These are phyloP conservation scores for Alternaria gansuensis DNA, from an alignment of 2,329 filamentous ascomycete genomes.

Conservation along the genomic window DNA sequence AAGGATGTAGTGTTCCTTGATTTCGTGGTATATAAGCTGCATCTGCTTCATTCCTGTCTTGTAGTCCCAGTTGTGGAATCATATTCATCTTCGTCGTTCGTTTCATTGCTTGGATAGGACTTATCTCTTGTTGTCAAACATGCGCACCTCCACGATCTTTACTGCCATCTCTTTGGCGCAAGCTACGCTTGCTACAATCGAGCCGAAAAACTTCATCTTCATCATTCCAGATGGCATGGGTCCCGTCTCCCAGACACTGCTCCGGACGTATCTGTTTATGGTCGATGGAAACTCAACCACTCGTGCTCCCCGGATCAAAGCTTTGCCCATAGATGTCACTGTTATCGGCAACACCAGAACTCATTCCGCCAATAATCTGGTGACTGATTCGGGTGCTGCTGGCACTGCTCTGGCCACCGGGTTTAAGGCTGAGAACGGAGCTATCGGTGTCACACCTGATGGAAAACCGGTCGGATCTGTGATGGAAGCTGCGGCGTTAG, in stretches of 20 bases:
- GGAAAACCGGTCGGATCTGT: conserved; percentile 52
- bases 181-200: conserved; percentile 8
- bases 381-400: conserved; percentile 56
- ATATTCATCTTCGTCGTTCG: not conserved
- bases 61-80: not conserved
- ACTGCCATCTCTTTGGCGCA: conserved; percentile 6
- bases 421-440: conserved; percentile 53
- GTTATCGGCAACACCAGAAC: conserved; percentile 38
- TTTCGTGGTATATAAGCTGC: not conserved
- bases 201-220: conserved; percentile 35
- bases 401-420: conserved; percentile 55
- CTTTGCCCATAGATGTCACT: conserved; percentile 31
- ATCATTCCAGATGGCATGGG: conserved; percentile 41
- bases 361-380: conserved; percentile 45
- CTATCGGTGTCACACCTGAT: conserved; percentile 49
- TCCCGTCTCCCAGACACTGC: conserved; percentile 35
- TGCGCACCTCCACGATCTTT: conserved; percentile 4
- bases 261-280: conserved; percentile 34
- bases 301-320: conserved; percentile 28
- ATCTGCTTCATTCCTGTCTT: not conserved
- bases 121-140: not conserved
- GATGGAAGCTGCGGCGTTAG: conserved; percentile 54
- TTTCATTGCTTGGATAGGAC: not conserved
- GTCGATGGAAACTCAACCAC: conserved; percentile 30
- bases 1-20: not conserved